phyloP scores from a whole-genome alignment of 2,329 filamentous ascomycete genomes.

The Gnomoniopsis smithogilvyi region DNA sequence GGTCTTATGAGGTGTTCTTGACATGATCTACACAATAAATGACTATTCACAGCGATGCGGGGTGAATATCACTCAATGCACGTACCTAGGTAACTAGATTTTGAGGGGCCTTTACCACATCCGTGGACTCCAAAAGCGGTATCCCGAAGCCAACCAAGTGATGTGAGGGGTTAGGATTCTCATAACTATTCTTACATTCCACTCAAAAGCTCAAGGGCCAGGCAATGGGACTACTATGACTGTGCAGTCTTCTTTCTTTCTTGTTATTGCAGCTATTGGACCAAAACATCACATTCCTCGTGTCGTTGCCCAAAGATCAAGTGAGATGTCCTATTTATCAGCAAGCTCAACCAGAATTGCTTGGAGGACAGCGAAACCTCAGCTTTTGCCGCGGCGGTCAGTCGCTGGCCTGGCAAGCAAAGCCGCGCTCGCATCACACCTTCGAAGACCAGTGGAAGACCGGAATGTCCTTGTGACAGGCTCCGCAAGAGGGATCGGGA shows the following conservation, averaged over 20 bases:
- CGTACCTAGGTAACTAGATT: too few species aligned
- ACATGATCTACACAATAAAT: too few species aligned
- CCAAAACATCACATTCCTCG: not conserved
- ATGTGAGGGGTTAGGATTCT: not conserved
- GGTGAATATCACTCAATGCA: too few species aligned
- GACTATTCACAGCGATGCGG: too few species aligned
- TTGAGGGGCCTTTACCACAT: not conserved
- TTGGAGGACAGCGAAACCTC: not conserved
- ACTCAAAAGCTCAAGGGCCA: not conserved
- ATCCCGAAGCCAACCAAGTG: not conserved
- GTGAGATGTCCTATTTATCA: not conserved
- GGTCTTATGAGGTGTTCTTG: too few species aligned
- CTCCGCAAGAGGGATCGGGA: conserved; percentile 45
- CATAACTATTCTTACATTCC: too few species aligned
- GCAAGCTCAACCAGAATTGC: not conserved
- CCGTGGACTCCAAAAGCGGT: not conserved
- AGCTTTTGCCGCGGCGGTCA: not conserved
- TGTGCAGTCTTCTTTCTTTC: too few species aligned
- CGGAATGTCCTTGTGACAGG: conserved; percentile 22
- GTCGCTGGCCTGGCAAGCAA: not conserved
- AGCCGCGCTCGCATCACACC: not conserved
- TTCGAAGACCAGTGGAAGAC: conserved; percentile 6
- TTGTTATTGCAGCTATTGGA: too few species aligned
- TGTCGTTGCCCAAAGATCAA: not conserved
- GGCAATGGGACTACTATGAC: not conserved